Base-by-base conservation (phyloP, 257 asterid species). In the Solanum ossicruentum region DNA sequence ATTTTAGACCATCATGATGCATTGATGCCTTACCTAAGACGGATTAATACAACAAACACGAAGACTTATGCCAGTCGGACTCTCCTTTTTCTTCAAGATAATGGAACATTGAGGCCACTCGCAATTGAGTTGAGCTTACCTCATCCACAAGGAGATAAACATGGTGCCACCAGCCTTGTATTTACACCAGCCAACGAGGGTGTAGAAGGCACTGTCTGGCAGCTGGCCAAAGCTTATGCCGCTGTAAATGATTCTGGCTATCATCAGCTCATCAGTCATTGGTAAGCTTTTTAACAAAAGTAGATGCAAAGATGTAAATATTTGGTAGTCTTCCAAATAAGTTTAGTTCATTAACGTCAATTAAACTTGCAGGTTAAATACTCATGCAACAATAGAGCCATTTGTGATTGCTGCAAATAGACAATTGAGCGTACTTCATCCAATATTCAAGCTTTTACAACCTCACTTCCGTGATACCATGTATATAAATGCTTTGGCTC, bases 361-460 rank as follows among this genome's bases (percentile, higher is more conserved):
- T 69, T 63, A 15, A 43, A 15, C n/a, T 84, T 88, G 86, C 93
- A 95, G 99, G 98, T 88, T 95, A 92, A 89, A 92, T 87, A 96
- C 99, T 12, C 99, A 96, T 87, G 98, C 98, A 5, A 93, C 89
- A n/a, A 96, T 96, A 10, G 99, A 96, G 92, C 99, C 99, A n/a
- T 92, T 96, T 78, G 67, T 93, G 54, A 96, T 96, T 58, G 97
- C 99, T 12, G 84, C 97, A 6, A 87, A 93, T 60, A 87, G 99
- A 61, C 95, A 89, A 57, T 84, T 96, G 84, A 96, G 99, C 6
- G 92, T 90, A 87, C 91, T 96, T 23, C 99, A 96, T 85, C 99
- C 99, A 6, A 87, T 96, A 85, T 41, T 88, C 91, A 93, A 93
- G 94, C 99, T 96, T 87, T 90, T 96, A 89, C 93, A 93, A 6